Evolutionary conservation across 1,284 basidiomycete genomes (phyloP).

Genomic region (Tylopilus sp.): DNA sequence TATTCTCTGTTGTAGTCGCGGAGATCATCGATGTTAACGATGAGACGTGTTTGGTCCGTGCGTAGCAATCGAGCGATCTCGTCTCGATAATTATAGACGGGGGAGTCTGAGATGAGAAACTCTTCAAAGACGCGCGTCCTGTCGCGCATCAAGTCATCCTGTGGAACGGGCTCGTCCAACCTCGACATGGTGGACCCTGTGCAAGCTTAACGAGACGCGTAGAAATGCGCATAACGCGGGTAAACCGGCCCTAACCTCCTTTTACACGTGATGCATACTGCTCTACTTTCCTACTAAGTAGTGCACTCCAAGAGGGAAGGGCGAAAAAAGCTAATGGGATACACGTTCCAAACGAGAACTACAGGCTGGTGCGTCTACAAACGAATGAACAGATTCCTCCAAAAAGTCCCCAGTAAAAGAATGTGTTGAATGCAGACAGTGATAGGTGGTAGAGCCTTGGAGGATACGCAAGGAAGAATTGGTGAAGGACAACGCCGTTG

Average conservation of each 20-base stretch:
- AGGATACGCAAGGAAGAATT: too few species aligned
- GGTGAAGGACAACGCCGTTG: not conserved
- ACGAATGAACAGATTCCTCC: constrained; percentile 3
- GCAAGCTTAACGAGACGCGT: constrained; percentile 16
- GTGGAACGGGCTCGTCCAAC: constrained; percentile 53
- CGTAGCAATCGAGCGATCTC: constrained; percentile 85
- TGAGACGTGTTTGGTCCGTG: constrained; percentile 81
- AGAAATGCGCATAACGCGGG: constrained; percentile 25
- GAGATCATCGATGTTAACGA: constrained; percentile 96
- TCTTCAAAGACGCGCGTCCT: constrained; percentile 81
- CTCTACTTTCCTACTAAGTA: not conserved
- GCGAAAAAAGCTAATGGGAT: not conserved
- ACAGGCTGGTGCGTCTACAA: constrained; percentile 8
- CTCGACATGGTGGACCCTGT: constrained; percentile 48
- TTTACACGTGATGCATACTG: constrained; percentile 6
- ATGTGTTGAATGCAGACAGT: constrained; percentile 9
- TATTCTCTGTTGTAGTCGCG: constrained; percentile 89
- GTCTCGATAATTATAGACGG: constrained; percentile 81
- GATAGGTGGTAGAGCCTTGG: constrained; percentile 13
- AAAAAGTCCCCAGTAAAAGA: constrained; percentile 9
- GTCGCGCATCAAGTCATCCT: constrained; percentile 73
- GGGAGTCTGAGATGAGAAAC: constrained; percentile 80
- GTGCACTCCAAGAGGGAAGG: not conserved
- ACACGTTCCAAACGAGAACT: constrained; percentile 10
- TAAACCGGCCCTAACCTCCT: constrained; percentile 25